Conservation (phyloP, 2,329 filamentous ascomycete species). For the Ophiostoma ulmi region DNA sequence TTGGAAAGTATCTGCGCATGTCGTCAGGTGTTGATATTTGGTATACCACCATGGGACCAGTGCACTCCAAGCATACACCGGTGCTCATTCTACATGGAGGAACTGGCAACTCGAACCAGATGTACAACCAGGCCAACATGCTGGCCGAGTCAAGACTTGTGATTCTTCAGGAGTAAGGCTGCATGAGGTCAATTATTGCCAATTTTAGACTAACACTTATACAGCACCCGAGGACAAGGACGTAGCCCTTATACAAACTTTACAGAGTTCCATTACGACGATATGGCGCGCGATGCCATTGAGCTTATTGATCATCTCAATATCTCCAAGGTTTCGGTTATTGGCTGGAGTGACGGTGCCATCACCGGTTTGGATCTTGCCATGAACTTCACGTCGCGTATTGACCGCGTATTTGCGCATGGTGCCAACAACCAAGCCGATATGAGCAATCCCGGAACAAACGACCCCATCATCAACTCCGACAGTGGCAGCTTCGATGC, state of each 20-base stretch:
- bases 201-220: background rate
- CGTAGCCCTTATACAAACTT: slow-evolving; percentile 11
- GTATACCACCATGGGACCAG: slow-evolving; percentile 14
- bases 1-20: slow-evolving; percentile 10
- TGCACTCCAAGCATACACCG: slow-evolving; percentile 9
- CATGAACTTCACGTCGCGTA: slow-evolving; percentile 14
- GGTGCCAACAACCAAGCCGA: slow-evolving; percentile 16
- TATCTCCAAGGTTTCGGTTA: background rate
- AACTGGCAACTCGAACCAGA: slow-evolving; percentile 13
- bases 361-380: slow-evolving; percentile 11
- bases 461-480: slow-evolving; percentile 10
- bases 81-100: slow-evolving; percentile 13
- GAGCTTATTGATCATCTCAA: slow-evolving; percentile 11
- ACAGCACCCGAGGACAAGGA: slow-evolving; percentile 13
- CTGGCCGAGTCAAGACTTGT: slow-evolving; percentile 14
- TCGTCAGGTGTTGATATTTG: slow-evolving; percentile 14
- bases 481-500: slow-evolving; percentile 6
- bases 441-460: slow-evolving; percentile 14
- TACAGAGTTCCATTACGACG: slow-evolving; percentile 13
- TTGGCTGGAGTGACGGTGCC: slow-evolving; percentile 15
- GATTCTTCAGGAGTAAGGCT: slow-evolving; percentile 14
- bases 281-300: slow-evolving; percentile 12
- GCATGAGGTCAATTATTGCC: background rate
- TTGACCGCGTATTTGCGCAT: slow-evolving; percentile 15
- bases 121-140: slow-evolving; percentile 15